A percentile compares a stretch with the other conserved stretches of the same genome.
Conservation (phyloP, 441 rosid species). For the Sinapis alba region DNA sequence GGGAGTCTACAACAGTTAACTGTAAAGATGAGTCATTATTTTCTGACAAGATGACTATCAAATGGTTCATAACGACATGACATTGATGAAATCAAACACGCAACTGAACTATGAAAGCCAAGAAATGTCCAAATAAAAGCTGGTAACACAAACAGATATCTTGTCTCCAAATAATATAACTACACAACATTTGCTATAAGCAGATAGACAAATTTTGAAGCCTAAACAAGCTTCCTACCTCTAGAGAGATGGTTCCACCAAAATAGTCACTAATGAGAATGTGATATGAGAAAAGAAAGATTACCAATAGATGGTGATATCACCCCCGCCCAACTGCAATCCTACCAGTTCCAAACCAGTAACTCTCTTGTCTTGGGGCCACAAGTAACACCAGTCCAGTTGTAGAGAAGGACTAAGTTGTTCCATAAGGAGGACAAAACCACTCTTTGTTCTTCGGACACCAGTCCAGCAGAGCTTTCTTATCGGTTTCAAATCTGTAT, state of each 20-base stretch:
- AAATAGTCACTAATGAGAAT: not conserved
- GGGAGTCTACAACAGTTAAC: too few species aligned
- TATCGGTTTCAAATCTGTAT: not conserved
- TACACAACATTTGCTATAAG: too few species aligned
- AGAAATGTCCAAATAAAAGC: not conserved
- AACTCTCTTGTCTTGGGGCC: not conserved
- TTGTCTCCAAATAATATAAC: too few species aligned
- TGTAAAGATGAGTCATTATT: too few species aligned
- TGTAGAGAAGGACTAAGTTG: too few species aligned
- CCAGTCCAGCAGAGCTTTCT: not conserved
- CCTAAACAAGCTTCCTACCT: not conserved
- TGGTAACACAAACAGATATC: too few species aligned
- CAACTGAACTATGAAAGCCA: not conserved
- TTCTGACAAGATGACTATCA: too few species aligned
- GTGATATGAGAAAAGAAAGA: not conserved
- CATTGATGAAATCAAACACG: not conserved
- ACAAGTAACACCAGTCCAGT: too few species aligned
- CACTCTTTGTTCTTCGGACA: too few species aligned
- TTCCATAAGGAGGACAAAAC: too few species aligned
- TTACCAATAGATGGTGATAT: conserved; percentile 2
- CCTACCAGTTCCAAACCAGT: not conserved
- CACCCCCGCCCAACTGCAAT: not conserved
- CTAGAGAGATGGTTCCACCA: not conserved
- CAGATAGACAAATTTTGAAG: not conserved
- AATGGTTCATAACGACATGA: too few species aligned